Conservation (phyloP, 768 basidiomycete species). For the Termitomyces sp. region DNA sequence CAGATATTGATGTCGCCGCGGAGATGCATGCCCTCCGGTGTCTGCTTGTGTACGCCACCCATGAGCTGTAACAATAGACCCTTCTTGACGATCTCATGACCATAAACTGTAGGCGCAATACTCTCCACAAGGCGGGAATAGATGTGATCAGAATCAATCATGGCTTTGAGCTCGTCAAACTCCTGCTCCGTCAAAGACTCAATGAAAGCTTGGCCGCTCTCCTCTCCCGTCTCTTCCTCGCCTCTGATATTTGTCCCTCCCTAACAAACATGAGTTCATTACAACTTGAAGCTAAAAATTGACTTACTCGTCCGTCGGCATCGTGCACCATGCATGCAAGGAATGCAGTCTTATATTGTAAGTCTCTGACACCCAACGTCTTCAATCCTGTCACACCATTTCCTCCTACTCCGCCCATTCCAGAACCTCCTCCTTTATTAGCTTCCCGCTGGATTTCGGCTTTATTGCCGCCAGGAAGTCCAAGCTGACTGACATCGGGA, state of each 20-base stretch:
- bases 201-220: conserved; percentile 79
- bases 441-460: conserved; percentile 89
- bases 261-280: conserved; percentile 31
- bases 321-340: conserved; percentile 96
- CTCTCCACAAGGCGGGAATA: conserved; percentile 91
- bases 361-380: conserved; percentile 87
- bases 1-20: conserved; percentile 98
- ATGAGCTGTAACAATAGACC: conserved; percentile 93
- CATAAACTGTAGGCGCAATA: conserved; percentile 97
- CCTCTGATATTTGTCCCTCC: conserved; percentile 85
- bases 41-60: conserved; percentile 98
- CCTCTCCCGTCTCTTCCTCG: conserved; percentile 77
- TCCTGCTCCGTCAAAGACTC: conserved; percentile 89
- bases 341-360: conserved; percentile 99
- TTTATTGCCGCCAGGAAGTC: conserved; percentile 89
- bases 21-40: conserved; percentile 94
- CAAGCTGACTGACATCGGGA: conserved; percentile 95
- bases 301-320: conserved; percentile 78
- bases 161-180: conserved; percentile 88
- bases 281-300: not conserved
- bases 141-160: conserved; percentile 94
- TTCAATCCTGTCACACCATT: conserved; percentile 93
- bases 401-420: conserved; percentile 61
- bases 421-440: conserved; percentile 51
- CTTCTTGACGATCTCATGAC: conserved; percentile 99